Conservation (phyloP, 1,284 basidiomycete genomes). For the Marasmius tenuissimus region DNA sequence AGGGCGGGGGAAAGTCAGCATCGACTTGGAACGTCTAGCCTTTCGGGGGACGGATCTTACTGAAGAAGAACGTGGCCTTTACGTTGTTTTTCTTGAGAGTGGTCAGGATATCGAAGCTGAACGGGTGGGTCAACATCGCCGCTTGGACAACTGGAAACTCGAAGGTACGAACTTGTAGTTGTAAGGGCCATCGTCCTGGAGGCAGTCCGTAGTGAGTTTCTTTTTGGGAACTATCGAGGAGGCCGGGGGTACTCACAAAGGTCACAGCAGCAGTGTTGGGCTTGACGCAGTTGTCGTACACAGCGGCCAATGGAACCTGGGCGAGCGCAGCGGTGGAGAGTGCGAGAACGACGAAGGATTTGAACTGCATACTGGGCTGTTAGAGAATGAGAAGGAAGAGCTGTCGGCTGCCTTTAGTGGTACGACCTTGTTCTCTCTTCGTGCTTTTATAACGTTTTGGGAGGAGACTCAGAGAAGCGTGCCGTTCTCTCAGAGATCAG, state of each 20-base stretch:
- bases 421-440: not conserved
- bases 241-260: not conserved
- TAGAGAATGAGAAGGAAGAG: not conserved
- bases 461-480: too few species aligned
- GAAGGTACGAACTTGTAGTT: not conserved
- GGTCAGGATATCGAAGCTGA: not conserved
- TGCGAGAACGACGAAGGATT: not conserved
- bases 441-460: not conserved
- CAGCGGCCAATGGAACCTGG: not conserved
- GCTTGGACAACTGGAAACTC: not conserved
- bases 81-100: not conserved
- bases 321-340: not conserved
- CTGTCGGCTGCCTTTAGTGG: not conserved
- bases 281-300: not conserved
- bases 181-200: not conserved
- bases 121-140: not conserved
- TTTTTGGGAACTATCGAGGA: not conserved
- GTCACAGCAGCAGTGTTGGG: conserved; percentile 2
- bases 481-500: too few species aligned
- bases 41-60: not conserved
- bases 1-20: not conserved
- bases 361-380: not conserved
- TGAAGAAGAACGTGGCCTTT: conserved; percentile 3
- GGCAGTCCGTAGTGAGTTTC: not conserved
- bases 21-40: not conserved